Percentiles rank a stretch among this genome's conserved stretches.
Evolutionary conservation across 495 filamentous ascomycete species (phyloP).

Genomic region (Tuber magnatum): DNA sequence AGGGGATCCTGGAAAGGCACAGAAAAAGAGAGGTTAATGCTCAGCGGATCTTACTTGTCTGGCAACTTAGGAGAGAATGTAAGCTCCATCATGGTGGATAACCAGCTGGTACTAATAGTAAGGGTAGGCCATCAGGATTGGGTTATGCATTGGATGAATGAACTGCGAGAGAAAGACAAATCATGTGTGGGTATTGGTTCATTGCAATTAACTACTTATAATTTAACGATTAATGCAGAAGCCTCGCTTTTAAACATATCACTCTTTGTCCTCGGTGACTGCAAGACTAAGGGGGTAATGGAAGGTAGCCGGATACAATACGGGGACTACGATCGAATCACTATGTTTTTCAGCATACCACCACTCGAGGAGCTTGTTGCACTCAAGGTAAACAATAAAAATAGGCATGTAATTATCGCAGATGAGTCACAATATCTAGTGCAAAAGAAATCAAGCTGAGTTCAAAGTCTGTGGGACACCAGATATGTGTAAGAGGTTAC

Average conservation of each 20-base stretch:
- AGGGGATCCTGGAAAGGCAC: too few relatives aligned
- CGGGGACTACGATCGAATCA: neutral
- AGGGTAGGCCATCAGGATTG: too few relatives aligned
- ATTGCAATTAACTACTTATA: neutral
- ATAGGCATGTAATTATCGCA: conserved; percentile 18
- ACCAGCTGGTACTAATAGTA: neutral
- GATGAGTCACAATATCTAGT: too few relatives aligned
- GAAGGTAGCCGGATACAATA: too few relatives aligned
- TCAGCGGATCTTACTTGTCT: conserved; percentile 40
- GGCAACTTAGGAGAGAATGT: conserved; percentile 39
- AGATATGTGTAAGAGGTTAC: too few relatives aligned
- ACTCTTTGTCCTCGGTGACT: conserved; percentile 11
- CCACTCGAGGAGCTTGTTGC: conserved; percentile 11
- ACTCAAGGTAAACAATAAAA: conserved; percentile 10
- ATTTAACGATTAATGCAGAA: conserved; percentile 2
- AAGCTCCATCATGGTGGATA: conserved; percentile 16
- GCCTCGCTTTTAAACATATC: conserved; percentile 27
- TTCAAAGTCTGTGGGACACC: too few relatives aligned
- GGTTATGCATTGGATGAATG: conserved; percentile 37
- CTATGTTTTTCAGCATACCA: too few relatives aligned
- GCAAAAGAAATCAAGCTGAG: too few relatives aligned
- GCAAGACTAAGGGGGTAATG: too few relatives aligned
- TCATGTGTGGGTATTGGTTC: conserved; percentile 19
- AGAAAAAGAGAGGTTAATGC: too few relatives aligned
- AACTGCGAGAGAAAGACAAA: conserved; percentile 29